Conservation (phyloP, 2,329 filamentous ascomycete species). For the Ophiostoma sp. region DNA sequence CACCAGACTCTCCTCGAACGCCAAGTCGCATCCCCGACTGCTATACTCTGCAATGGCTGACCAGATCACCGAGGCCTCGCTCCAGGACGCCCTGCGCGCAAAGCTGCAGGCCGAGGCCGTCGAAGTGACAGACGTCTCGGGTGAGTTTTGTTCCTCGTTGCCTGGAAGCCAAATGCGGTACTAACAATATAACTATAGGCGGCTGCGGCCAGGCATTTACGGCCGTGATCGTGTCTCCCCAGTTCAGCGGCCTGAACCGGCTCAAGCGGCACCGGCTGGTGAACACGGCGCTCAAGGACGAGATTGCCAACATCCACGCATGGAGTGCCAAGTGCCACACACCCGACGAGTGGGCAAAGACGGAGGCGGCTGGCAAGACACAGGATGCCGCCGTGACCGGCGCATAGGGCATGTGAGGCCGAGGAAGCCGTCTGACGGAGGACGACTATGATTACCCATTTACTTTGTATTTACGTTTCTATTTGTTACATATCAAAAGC, state of each 20-base stretch:
- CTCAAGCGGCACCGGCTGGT: slow-evolving; percentile 82
- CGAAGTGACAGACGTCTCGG: slow-evolving; percentile 86
- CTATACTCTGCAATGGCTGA: slow-evolving; percentile 41
- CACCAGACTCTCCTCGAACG: not conserved
- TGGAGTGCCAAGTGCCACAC: slow-evolving; percentile 95
- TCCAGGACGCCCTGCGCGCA: slow-evolving; percentile 63
- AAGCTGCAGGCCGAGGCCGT: slow-evolving; percentile 72
- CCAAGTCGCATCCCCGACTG: not conserved
- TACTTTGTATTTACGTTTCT: not conserved
- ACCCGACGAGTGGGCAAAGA: slow-evolving; percentile 77
- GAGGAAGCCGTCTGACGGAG: not conserved
- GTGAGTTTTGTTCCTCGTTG: slow-evolving; percentile 43
- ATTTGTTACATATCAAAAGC: not conserved
- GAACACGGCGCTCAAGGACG: slow-evolving; percentile 73
- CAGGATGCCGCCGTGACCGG: slow-evolving; percentile 50
- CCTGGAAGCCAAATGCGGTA: not conserved
- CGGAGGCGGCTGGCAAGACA: slow-evolving; percentile 50
- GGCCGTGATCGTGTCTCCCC: slow-evolving; percentile 55
- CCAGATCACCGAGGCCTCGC: slow-evolving; percentile 63
- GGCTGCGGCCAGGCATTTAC: slow-evolving; percentile 59
- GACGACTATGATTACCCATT: slow-evolving; percentile 8
- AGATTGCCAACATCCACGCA: slow-evolving; percentile 87
- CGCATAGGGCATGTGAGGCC: not conserved
- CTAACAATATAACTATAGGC: slow-evolving; percentile 36
- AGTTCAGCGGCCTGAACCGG: slow-evolving; percentile 66